These are phyloP conservation scores for Talaromyces sp. DNA, from an alignment of 2,329 filamentous ascomycete genomes.

Conservation along the genomic window DNA sequence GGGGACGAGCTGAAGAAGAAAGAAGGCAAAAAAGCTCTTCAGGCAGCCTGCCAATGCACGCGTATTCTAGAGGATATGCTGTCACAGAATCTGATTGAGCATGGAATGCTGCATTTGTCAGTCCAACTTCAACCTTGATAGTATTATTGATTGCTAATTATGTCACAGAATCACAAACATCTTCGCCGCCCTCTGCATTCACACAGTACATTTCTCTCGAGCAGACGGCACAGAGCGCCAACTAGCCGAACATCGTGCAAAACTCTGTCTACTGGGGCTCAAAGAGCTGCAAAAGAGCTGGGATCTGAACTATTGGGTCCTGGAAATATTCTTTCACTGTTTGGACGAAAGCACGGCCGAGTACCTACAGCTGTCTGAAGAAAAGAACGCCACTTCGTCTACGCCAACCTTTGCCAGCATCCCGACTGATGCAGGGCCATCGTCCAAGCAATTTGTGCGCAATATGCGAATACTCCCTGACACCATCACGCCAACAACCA, in stretches of 20 bases:
- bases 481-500: not conserved
- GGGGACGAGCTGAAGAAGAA: slow-evolving; percentile 20
- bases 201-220: slow-evolving; percentile 41
- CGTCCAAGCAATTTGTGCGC: not conserved
- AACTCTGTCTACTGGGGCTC: slow-evolving; percentile 45
- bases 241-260: slow-evolving; percentile 46
- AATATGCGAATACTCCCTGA: slow-evolving; percentile 3
- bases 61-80: slow-evolving; percentile 48
- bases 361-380: slow-evolving; percentile 27
- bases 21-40: slow-evolving; percentile 39
- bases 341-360: slow-evolving; percentile 43
- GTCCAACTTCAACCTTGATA: not conserved
- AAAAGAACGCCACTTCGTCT: slow-evolving; percentile 4
- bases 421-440: not conserved
- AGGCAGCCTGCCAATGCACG: slow-evolving; percentile 44
- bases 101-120: slow-evolving; percentile 43
- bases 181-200: slow-evolving; percentile 47
- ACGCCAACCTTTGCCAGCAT: not conserved
- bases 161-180: slow-evolving; percentile 39
- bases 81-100: slow-evolving; percentile 38
- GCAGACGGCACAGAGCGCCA: slow-evolving; percentile 34
- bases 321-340: slow-evolving; percentile 47
- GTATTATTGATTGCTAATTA: not conserved
- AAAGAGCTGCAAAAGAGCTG: slow-evolving; percentile 48
- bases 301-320: slow-evolving; percentile 47